phyloP scores from a whole-genome alignment of 106 monocot genomes.

The Apostasia ramifera region DNA sequence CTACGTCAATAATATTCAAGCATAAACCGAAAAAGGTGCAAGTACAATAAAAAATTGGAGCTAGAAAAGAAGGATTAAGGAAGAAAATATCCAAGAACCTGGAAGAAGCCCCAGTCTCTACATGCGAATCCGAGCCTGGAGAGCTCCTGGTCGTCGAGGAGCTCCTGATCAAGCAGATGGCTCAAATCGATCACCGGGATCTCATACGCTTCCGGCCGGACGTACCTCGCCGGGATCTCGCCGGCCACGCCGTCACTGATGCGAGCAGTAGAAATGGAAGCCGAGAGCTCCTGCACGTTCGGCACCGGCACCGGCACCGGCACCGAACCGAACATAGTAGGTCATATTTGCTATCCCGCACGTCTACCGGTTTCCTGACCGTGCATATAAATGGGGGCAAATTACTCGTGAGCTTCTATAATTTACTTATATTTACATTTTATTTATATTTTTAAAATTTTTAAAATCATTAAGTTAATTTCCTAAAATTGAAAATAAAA shows the following conservation, averaged over 20 bases:
- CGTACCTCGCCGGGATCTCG: conserved; percentile 7
- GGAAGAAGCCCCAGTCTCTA: conserved; percentile 6
- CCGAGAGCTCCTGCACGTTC: neutral
- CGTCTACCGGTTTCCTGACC: neutral
- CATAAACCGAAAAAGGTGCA: neutral
- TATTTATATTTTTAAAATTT: too few species aligned
- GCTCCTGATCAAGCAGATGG: neutral
- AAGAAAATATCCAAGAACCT: neutral
- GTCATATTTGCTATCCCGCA: neutral
- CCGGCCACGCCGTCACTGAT: neutral
- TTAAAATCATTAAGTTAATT: too few species aligned
- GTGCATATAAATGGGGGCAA: too few species aligned
- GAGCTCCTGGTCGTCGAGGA: neutral
- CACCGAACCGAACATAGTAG: neutral
- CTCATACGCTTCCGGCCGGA: neutral
- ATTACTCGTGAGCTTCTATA: too few species aligned
- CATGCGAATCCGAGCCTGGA: neutral
- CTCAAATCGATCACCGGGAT: neutral
- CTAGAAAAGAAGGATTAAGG: neutral
- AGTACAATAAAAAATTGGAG: neutral
- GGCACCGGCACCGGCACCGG: neutral
- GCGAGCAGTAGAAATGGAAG: too few species aligned
- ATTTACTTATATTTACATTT: too few species aligned
- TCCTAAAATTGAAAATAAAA: too few species aligned
- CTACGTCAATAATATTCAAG: too few species aligned